Conservation (phyloP, 2,329 filamentous ascomycete species). For the Aspergillus brunneoviolaceus region DNA sequence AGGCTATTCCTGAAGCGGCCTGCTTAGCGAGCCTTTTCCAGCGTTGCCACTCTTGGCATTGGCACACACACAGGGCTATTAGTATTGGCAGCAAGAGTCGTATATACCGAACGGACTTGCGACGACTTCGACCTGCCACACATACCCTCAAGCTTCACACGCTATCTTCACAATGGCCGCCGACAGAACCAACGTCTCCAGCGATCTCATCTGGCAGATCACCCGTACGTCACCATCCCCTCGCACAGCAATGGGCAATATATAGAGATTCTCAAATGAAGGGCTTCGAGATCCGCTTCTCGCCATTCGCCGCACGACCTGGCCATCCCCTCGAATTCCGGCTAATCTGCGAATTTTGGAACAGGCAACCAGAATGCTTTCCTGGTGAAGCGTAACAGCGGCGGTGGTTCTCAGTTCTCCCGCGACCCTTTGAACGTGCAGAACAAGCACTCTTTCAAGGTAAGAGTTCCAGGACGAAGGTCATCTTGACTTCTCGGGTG, state of each 20-base stretch:
- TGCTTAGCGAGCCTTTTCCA: conserved; percentile 38
- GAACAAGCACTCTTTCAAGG: conserved; percentile 91
- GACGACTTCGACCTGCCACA: conserved; percentile 24
- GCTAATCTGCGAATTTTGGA: conserved; percentile 19
- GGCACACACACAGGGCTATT: conserved; percentile 30
- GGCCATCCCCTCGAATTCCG: neutral
- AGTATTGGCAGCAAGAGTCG: conserved; percentile 7
- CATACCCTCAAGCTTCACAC: conserved; percentile 24
- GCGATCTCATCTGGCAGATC: conserved; percentile 92
- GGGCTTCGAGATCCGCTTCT: neutral
- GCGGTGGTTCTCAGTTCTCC: conserved; percentile 84
- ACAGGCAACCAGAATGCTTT: conserved; percentile 83
- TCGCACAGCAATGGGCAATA: neutral
- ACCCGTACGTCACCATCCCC: conserved; percentile 68
- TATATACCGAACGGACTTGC: conserved; percentile 17
- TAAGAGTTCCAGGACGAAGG: conserved; percentile 37
- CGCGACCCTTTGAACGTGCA: conserved; percentile 89
- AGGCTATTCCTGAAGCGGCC: conserved; percentile 36
- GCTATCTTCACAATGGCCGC: conserved; percentile 40
- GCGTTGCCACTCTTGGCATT: conserved; percentile 28
- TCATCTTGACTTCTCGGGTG: conserved; percentile 14
- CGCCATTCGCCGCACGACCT: conserved; percentile 13
- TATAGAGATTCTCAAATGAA: neutral
- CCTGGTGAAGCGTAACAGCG: conserved; percentile 83
- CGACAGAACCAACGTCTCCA: conserved; percentile 72